A percentile compares a stretch with the other conserved stretches of the same genome.
phyloP scores from a whole-genome alignment of 192 early-diverging fungal species.

The Entomortierella beljakovae region DNA sequence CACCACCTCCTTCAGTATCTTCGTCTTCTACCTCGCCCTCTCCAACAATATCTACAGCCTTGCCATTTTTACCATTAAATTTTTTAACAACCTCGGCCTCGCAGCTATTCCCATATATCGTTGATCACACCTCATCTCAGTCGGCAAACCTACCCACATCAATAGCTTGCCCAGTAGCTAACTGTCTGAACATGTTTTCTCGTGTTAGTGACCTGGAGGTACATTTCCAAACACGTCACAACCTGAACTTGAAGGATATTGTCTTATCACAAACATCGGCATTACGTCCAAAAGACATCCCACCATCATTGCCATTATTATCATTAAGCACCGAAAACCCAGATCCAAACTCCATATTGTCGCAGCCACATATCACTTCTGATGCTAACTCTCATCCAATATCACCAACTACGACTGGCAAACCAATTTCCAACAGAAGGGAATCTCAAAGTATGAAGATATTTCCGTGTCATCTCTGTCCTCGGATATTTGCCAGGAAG shows the following conservation, averaged over 20 bases:
- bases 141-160: neutral
- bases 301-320: neutral
- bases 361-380: too few species aligned
- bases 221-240: conserved; percentile 18
- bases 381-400: too few species aligned
- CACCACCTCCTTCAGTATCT: conserved; percentile 8
- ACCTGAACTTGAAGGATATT: conserved; percentile 11
- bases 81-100: too few species aligned
- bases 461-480: conserved; percentile 71
- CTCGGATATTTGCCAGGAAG: conserved; percentile 76
- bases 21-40: conserved; percentile 6
- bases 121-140: neutral
- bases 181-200: conserved; percentile 30
- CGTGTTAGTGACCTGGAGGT: conserved; percentile 12
- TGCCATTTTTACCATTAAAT: neutral
- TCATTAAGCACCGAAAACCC: too few species aligned
- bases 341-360: neutral
- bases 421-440: neutral
- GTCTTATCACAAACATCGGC: neutral
- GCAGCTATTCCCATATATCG: neutral
- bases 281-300: neutral
- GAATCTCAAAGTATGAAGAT: conserved; percentile 5
- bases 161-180: conserved; percentile 20
- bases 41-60: neutral
- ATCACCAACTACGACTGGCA: too few species aligned